phyloP scores from a whole-genome alignment of 345 rosid genomes.

The Syzygium aromaticum region DNA sequence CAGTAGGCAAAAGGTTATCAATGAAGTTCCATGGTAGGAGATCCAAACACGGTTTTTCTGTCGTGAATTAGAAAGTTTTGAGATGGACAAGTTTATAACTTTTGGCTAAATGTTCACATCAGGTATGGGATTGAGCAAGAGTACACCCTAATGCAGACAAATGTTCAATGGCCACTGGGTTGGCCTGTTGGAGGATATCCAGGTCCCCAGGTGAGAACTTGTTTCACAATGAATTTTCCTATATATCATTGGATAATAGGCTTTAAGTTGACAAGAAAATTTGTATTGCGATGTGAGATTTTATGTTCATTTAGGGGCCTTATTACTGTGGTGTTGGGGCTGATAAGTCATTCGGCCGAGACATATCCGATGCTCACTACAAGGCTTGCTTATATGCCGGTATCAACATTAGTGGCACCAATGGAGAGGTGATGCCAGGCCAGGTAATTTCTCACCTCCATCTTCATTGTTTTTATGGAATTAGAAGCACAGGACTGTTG shows the following conservation, averaged over 20 bases:
- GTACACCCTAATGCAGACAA: constrained; percentile 82
- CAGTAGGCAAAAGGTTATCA: constrained; percentile 51
- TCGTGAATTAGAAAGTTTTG: not conserved
- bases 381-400: constrained; percentile 98
- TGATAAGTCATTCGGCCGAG: constrained; percentile 92
- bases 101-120: not conserved
- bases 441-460: constrained; percentile 40
- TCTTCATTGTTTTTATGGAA: not conserved
- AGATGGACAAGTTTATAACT: not conserved
- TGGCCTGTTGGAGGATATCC: constrained; percentile 99
- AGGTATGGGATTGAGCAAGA: constrained; percentile 99
- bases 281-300: not conserved
- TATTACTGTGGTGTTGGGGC: constrained; percentile 98
- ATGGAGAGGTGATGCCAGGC: constrained; percentile 99
- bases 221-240: not conserved
- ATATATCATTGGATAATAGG: not conserved
- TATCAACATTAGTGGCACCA: constrained; percentile 87
- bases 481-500: not conserved
- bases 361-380: constrained; percentile 96
- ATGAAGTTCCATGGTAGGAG: constrained; percentile 73
- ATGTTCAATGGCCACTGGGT: constrained; percentile 96
- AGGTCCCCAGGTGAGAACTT: constrained; percentile 77
- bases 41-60: not conserved
- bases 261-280: not conserved
- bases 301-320: constrained; percentile 63